Evolutionary conservation across 106 monocot species (phyloP).

Genomic region (Apostasia ramifera): DNA sequence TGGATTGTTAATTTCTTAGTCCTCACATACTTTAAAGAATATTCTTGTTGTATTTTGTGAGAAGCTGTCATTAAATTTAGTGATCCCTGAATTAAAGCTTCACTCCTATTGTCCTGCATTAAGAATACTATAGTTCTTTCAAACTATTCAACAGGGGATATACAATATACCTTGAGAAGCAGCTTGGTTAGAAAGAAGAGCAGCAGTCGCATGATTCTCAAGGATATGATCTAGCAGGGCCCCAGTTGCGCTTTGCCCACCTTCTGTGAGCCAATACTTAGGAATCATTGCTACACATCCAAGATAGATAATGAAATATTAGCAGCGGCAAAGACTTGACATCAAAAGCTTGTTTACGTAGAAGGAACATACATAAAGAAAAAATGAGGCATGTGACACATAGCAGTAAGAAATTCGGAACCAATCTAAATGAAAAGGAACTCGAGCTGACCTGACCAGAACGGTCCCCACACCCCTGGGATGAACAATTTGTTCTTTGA

Average conservation of each 20-base stretch:
- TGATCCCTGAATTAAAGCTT: too few relatives aligned
- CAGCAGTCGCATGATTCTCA: slow-evolving; percentile 68
- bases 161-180: slow-evolving; percentile 56
- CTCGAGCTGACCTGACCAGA: slow-evolving; percentile 75
- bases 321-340: too few relatives aligned
- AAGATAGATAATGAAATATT: background rate
- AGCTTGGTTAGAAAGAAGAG: slow-evolving; percentile 83
- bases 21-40: too few relatives aligned
- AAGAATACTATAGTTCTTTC: too few relatives aligned
- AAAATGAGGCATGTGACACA: too few relatives aligned
- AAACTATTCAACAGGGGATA: background rate
- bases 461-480: slow-evolving; percentile 97
- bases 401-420: background rate
- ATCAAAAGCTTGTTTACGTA: too few relatives aligned
- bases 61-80: too few relatives aligned
- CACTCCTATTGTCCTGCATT: too few relatives aligned
- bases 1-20: too few relatives aligned
- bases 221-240: slow-evolving; percentile 78
- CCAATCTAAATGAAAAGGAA: background rate
- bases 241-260: slow-evolving; percentile 98
- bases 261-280: slow-evolving; percentile 95
- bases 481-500: slow-evolving; percentile 73
- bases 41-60: too few relatives aligned
- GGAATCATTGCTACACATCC: slow-evolving; percentile 79
- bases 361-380: too few relatives aligned